Percentiles rank a stretch among this genome's conserved stretches.
Evolutionary conservation across 345 rosid species (phyloP).

Genomic region (Geranium brycei): DNA sequence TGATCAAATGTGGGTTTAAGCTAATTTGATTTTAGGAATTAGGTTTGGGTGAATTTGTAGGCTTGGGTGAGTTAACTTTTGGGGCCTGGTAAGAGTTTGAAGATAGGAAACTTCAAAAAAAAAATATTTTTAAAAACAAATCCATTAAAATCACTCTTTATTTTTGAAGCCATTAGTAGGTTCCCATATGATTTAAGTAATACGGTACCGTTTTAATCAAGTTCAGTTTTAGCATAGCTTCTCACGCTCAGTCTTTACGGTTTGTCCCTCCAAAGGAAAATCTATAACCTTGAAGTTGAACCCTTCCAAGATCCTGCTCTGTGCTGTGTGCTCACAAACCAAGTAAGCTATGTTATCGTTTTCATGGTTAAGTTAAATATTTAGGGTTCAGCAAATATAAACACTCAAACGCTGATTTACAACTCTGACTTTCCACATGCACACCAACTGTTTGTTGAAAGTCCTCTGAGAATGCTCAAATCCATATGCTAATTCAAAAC

Average conservation of each 20-base stretch:
- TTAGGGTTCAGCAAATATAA: too few relatives aligned
- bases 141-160: too few relatives aligned
- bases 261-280: not conserved
- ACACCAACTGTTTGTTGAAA: constrained; percentile 1
- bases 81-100: too few relatives aligned
- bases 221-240: too few relatives aligned
- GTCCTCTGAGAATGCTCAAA: not conserved
- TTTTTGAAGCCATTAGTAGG: too few relatives aligned
- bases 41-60: too few relatives aligned
- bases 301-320: not conserved
- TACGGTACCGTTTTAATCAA: not conserved
- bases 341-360: not conserved
- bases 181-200: not conserved
- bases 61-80: too few relatives aligned
- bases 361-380: not conserved
- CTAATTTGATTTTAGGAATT: too few relatives aligned
- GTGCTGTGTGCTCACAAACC: not conserved
- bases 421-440: not conserved
- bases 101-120: too few relatives aligned
- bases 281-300: not conserved
- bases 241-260: too few relatives aligned
- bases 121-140: too few relatives aligned
- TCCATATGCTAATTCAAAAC: not conserved
- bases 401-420: not conserved
- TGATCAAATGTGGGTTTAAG: too few relatives aligned